Base-by-base conservation (phyloP, 306 rosid genomes). In the Rosa lucieae region DNA sequence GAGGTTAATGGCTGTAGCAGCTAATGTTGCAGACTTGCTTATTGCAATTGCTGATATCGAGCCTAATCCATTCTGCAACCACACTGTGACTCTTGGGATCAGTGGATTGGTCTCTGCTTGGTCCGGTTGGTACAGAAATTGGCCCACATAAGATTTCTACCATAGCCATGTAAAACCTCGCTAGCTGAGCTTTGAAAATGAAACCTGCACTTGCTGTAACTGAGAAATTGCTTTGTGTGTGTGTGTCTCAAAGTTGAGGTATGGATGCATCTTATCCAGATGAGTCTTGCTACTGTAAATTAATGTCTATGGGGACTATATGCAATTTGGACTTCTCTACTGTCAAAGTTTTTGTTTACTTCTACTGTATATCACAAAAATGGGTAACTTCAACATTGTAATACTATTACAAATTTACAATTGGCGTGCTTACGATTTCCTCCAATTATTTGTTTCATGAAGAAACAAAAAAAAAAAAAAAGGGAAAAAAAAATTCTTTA, bases 61-160 rank as follows among this genome's bases (percentile, higher is more conserved):
- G 35, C 99, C 99, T 7, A 95, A 95, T 17, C 98, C 97, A 0
- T 91, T 95, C 20, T 95, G 98, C 69, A 90, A 87, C 63, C 99
- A 93, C 82, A 78, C 92, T 26, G 78, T 95, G 18, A 89, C 94
- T 61, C 97, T 95, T 82, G 99, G 97, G 9, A 92, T 95, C 23
- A 89, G 98, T 83, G 99, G 99, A 2, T 83, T 95, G 90, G 98
- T 95, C 82, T 95, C 98, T 88, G 99, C 99, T 62, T 95, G 99
- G 99, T 89, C 98, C 82, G 99, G 99, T 78, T 95, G 99, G 99
- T 95, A 93, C 10, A 88, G 98, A 86, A 95, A 95, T 42, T 95
- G 98, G 99, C 99, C 99, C 7, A 84, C 93, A 0, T 92, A 86
- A 62, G 10, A 40, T 29, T 79, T 4, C 4, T 5, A 13, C 29